Evolutionary conservation across 345 rosid species (phyloP).

Genomic region (Brassica rapa): DNA sequence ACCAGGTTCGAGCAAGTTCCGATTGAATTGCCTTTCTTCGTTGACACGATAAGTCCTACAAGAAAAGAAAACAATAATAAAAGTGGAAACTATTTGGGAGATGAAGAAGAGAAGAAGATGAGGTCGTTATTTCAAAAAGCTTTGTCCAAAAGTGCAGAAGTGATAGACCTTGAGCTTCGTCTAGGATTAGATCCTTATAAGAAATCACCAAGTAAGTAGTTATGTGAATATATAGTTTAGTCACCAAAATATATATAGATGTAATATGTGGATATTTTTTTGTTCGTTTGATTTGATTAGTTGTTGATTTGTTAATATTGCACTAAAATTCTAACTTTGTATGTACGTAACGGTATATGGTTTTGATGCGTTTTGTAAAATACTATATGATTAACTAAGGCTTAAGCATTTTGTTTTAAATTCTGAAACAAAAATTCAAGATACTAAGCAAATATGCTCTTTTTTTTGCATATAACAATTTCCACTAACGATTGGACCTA

Average conservation of each 20-base stretch:
- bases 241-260: neutral
- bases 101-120: constrained; percentile 30
- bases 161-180: constrained; percentile 44
- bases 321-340: constrained; percentile 20
- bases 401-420: neutral
- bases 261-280: constrained; percentile 14
- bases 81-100: neutral
- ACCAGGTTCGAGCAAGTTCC: constrained; percentile 28
- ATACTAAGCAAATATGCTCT: neutral
- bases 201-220: constrained; percentile 33
- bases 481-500: no score
- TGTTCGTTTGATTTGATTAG: constrained; percentile 13
- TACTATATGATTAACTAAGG: neutral
- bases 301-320: constrained; percentile 14
- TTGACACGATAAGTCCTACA: constrained; percentile 9
- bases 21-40: constrained; percentile 30
- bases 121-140: neutral
- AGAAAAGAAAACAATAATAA: neutral
- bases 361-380: constrained; percentile 9
- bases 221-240: neutral
- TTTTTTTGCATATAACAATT: no score
- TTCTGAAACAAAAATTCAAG: neutral
- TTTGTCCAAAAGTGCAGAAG: constrained; percentile 32
- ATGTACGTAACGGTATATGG: constrained; percentile 21
- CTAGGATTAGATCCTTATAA: constrained; percentile 38